Percentiles rank a stretch among this genome's conserved stretches.
Conservation (phyloP, 169 alveolate genomes). For the Babesia divergens region DNA sequence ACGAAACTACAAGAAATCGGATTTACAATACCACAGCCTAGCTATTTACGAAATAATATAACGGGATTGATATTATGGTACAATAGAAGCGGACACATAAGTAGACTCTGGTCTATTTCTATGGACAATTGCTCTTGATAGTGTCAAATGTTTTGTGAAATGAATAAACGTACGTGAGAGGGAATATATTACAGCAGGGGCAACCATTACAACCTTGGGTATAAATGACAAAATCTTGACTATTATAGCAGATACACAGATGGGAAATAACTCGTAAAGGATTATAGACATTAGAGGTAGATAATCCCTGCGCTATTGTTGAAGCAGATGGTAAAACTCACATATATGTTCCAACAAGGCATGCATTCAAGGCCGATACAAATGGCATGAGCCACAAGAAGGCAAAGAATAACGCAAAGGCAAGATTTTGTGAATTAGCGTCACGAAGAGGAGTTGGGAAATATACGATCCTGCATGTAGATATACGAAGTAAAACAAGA, state of each 20-base stretch:
- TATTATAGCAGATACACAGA: conserved; percentile 22
- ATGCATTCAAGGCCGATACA: conserved; percentile 24
- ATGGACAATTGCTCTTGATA: no score
- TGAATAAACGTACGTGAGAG: neutral
- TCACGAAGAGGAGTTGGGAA: conserved; percentile 13
- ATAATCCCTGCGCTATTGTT: conserved; percentile 5
- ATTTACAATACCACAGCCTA: no score
- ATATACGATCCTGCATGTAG: conserved; percentile 26
- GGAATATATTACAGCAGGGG: conserved; percentile 18
- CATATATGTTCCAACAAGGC: conserved; percentile 28
- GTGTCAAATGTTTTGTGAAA: neutral
- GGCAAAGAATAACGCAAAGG: conserved; percentile 30
- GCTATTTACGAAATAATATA: no score
- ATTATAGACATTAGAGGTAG: conserved; percentile 11
- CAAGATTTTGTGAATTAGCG: neutral
- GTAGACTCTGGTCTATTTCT: no score
- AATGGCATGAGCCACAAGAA: conserved; percentile 42
- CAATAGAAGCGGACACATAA: no score
- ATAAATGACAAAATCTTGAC: conserved; percentile 8
- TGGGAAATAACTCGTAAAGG: conserved; percentile 40
- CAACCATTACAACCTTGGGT: conserved; percentile 7
- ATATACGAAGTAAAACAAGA: neutral
- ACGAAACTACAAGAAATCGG: no score
- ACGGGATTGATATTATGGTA: no score
- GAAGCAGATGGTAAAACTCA: neutral